phyloP scores from a whole-genome alignment of 2,329 filamentous ascomycete genomes.

The Cladosporium velox region DNA sequence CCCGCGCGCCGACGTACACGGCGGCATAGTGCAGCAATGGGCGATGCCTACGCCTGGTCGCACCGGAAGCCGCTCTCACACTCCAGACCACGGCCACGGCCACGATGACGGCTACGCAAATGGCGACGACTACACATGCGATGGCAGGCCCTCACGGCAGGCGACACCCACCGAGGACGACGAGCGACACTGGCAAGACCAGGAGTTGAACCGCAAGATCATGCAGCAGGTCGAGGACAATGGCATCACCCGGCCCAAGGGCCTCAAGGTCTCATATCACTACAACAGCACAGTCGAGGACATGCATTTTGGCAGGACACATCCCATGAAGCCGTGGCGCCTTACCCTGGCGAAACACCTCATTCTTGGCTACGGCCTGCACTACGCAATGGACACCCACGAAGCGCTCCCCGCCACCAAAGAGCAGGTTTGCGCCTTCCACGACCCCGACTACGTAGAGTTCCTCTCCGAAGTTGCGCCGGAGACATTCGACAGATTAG shows the following conservation, averaged over 20 bases:
- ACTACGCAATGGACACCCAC: constrained; percentile 93
- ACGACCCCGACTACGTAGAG: constrained; percentile 83
- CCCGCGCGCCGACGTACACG: constrained; percentile 30
- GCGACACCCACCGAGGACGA: constrained; percentile 47
- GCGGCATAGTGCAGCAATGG: constrained; percentile 37
- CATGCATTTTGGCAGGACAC: constrained; percentile 91
- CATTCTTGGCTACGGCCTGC: constrained; percentile 90
- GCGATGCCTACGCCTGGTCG: constrained; percentile 20
- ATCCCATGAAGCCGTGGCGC: constrained; percentile 98
- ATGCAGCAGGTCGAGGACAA: constrained; percentile 56
- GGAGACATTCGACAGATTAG: constrained; percentile 52
- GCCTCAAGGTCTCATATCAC: constrained; percentile 90
- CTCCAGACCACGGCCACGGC: neutral
- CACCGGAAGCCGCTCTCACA: constrained; percentile 26
- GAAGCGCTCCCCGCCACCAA: constrained; percentile 77
- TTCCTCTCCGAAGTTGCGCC: constrained; percentile 59
- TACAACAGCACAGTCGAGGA: constrained; percentile 91
- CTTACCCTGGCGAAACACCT: constrained; percentile 93
- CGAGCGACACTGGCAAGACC: constrained; percentile 30
- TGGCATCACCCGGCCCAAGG: constrained; percentile 75
- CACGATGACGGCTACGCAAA: constrained; percentile 20
- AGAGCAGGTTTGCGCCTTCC: constrained; percentile 82
- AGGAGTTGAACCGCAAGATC: constrained; percentile 52
- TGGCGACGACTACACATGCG: constrained; percentile 20
- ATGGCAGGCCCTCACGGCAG: constrained; percentile 11